A percentile compares a stretch with the other conserved stretches of the same genome.
phyloP scores from a whole-genome alignment of 2,329 filamentous ascomycete genomes.

The Calonectria naviculata region DNA sequence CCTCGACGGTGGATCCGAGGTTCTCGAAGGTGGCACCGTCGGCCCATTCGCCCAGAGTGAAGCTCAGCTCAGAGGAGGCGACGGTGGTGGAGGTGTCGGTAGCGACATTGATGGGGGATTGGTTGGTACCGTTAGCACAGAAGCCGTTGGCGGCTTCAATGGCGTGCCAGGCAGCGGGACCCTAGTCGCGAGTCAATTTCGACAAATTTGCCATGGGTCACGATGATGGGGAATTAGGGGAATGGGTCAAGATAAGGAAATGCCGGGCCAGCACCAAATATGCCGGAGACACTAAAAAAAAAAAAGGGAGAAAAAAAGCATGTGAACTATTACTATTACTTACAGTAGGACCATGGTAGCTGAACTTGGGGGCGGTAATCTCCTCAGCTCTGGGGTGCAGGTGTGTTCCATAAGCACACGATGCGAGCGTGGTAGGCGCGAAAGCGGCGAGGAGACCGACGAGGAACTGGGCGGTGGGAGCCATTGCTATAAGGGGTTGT shows the following conservation, averaged over 20 bases:
- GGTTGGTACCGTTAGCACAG: slow-evolving; percentile 60
- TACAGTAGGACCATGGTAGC: slow-evolving; percentile 50
- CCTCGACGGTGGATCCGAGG: slow-evolving; percentile 63
- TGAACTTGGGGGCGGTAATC: slow-evolving; percentile 49
- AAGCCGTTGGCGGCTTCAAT: slow-evolving; percentile 55
- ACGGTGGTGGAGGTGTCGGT: slow-evolving; percentile 39
- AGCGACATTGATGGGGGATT: slow-evolving; percentile 67
- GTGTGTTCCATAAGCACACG: slow-evolving; percentile 53
- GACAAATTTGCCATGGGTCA: neutral
- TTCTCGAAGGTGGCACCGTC: slow-evolving; percentile 59
- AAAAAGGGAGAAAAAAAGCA: too few relatives aligned
- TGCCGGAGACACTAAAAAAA: too few relatives aligned
- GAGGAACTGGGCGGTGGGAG: slow-evolving; percentile 12
- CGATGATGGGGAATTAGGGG: too few relatives aligned
- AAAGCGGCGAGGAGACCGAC: slow-evolving; percentile 31
- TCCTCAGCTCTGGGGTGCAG: slow-evolving; percentile 44
- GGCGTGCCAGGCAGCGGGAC: slow-evolving; percentile 64
- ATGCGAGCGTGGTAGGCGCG: slow-evolving; percentile 40
- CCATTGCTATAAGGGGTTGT: neutral
- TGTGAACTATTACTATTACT: neutral
- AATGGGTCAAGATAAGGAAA: too few relatives aligned
- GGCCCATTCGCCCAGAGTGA: slow-evolving; percentile 49
- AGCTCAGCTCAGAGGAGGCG: slow-evolving; percentile 44
- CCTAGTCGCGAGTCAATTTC: slow-evolving; percentile 36
- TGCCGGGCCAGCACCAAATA: neutral